A percentile compares a stretch with the other conserved stretches of the same genome.
Conservation (phyloP, 768 basidiomycete species). For the Trametes gibbosa region DNA sequence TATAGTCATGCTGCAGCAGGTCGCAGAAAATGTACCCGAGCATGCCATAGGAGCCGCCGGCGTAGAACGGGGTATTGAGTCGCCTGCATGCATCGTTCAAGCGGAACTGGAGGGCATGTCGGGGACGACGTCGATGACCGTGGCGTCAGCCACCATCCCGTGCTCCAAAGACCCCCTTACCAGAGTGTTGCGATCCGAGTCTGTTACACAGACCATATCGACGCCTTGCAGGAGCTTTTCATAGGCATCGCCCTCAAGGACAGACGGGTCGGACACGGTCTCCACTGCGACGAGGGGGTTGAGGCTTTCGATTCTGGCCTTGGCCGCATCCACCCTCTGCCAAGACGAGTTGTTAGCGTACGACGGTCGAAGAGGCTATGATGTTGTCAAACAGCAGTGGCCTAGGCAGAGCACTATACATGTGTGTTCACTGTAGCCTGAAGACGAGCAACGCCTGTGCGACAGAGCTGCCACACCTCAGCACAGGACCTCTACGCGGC, state of each 20-base stretch:
- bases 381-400: background rate
- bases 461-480: background rate
- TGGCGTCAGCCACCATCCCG: no score
- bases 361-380: no score
- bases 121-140: background rate
- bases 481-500: background rate
- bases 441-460: background rate
- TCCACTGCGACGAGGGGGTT: constrained; percentile 91
- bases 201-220: constrained; percentile 87
- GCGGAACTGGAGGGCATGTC: constrained; percentile 48
- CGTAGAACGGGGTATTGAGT: constrained; percentile 77
- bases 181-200: constrained; percentile 64
- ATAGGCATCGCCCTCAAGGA: constrained; percentile 51
- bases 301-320: constrained; percentile 79
- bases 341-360: background rate
- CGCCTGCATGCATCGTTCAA: constrained; percentile 81
- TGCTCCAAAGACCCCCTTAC: constrained; percentile 45
- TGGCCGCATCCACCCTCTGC: constrained; percentile 85
- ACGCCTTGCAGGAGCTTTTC: constrained; percentile 59
- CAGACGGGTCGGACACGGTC: constrained; percentile 50
- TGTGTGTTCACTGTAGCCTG: background rate
- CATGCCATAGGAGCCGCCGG: constrained; percentile 89
- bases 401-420: background rate
- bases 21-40: constrained; percentile 95
- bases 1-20: constrained; percentile 81